Evolutionary conservation across 2,329 filamentous ascomycete species (phyloP).

Genomic region (Thermomyces lanuginosus): DNA sequence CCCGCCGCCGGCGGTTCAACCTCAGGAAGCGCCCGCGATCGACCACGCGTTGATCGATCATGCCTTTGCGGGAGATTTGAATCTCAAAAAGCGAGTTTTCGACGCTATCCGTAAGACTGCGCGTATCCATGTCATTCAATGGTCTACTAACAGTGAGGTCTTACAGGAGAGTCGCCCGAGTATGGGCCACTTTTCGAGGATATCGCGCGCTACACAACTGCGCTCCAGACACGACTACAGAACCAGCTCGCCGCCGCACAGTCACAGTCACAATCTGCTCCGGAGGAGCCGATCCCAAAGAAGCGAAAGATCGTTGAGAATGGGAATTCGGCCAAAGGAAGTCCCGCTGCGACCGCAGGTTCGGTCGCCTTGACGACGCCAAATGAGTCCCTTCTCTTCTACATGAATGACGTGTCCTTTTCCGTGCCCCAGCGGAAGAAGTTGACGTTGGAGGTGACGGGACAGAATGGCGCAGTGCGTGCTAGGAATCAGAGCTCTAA

Average conservation of each 20-base stretch:
- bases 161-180: slow-evolving; percentile 21
- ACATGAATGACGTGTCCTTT: slow-evolving; percentile 42
- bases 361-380: slow-evolving; percentile 18
- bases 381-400: slow-evolving; percentile 24
- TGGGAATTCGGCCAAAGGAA: slow-evolving; percentile 17
- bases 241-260: slow-evolving; percentile 11
- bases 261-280: too few species aligned
- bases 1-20: slow-evolving; percentile 8
- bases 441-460: slow-evolving; percentile 41
- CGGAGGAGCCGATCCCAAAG: slow-evolving; percentile 12
- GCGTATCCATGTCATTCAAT: slow-evolving; percentile 2
- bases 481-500: slow-evolving; percentile 35
- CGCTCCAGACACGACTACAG: slow-evolving; percentile 16
- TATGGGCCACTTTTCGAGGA: slow-evolving; percentile 31
- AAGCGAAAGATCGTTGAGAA: slow-evolving; percentile 24
- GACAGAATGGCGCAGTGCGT: slow-evolving; percentile 27
- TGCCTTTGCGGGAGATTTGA: slow-evolving; percentile 24
- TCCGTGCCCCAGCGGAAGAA: slow-evolving; percentile 48
- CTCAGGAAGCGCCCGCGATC: slow-evolving; percentile 6
- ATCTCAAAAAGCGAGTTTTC: slow-evolving; percentile 26
- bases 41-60: slow-evolving; percentile 22
- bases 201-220: slow-evolving; percentile 29
- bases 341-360: too few species aligned
- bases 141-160: slow-evolving; percentile 4
- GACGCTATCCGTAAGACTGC: slow-evolving; percentile 26